Evolutionary conservation across 768 basidiomycete species (phyloP).

Genomic region (Tephrocybe sp.): DNA sequence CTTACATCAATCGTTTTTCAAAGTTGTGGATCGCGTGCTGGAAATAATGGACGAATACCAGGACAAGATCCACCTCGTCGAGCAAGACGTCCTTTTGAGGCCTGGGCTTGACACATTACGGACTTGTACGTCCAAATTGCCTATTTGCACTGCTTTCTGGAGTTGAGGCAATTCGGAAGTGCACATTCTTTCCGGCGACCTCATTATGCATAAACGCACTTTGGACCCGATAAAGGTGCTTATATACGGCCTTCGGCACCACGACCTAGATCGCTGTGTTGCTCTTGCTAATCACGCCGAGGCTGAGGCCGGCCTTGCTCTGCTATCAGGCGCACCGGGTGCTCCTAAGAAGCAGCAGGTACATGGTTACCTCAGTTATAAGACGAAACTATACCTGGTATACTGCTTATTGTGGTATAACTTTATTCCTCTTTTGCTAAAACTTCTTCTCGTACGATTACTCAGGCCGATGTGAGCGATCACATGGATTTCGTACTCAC

Average conservation of each 20-base stretch:
- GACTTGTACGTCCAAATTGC: slow-evolving; percentile 38
- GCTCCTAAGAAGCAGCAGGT: slow-evolving; percentile 7
- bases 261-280: slow-evolving; percentile 60
- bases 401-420: slow-evolving; percentile 17
- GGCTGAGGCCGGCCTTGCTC: slow-evolving; percentile 1
- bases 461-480: slow-evolving; percentile 67
- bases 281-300: slow-evolving; percentile 42
- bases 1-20: not conserved
- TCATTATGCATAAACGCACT: slow-evolving; percentile 70
- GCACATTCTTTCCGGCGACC: slow-evolving; percentile 72
- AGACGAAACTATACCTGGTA: slow-evolving; percentile 65
- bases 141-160: not conserved
- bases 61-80: slow-evolving; percentile 55
- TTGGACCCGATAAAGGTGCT: slow-evolving; percentile 69
- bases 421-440: not conserved
- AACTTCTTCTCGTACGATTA: not conserved
- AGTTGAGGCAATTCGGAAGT: slow-evolving; percentile 36
- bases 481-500: slow-evolving; percentile 69
- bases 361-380: slow-evolving; percentile 61
- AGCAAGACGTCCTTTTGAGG: slow-evolving; percentile 56
- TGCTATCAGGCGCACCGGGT: not conserved
- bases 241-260: slow-evolving; percentile 60
- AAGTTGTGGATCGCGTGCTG: slow-evolving; percentile 64
- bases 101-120: slow-evolving; percentile 62
- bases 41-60: slow-evolving; percentile 71